Evolutionary conservation across 768 basidiomycete species (phyloP).

Genomic region (Naematelia aurantialba): DNA sequence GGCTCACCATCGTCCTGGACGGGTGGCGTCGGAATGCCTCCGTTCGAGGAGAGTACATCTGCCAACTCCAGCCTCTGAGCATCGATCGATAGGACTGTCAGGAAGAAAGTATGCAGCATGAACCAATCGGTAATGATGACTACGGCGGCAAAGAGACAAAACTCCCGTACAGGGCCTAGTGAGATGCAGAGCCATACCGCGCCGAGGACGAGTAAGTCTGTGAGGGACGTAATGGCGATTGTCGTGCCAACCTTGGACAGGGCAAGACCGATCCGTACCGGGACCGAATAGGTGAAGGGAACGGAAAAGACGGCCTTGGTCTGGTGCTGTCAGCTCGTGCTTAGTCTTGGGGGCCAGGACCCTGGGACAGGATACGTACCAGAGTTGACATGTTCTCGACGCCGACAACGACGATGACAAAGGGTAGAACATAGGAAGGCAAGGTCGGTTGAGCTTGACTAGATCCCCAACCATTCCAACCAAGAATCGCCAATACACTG

Average conservation of each 20-base stretch:
- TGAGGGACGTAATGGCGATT: conserved; percentile 85
- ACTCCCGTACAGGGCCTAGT: conserved; percentile 77
- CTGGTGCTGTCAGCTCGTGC: conserved; percentile 11
- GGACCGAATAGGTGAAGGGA: conserved; percentile 52
- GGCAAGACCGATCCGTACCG: conserved; percentile 84
- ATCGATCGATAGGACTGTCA: conserved; percentile 88
- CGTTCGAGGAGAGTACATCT: conserved; percentile 57
- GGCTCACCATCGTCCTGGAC: conserved; percentile 2
- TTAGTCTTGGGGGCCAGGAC: not conserved
- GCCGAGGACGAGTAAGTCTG: conserved; percentile 76
- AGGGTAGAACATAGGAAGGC: conserved; percentile 66
- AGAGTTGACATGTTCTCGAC: conserved; percentile 97
- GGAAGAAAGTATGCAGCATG: conserved; percentile 90
- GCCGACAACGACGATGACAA: conserved; percentile 90
- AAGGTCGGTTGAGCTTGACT: conserved; percentile 23
- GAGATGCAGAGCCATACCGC: conserved; percentile 68
- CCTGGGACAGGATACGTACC: conserved; percentile 53
- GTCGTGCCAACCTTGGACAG: conserved; percentile 83
- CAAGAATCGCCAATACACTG: conserved; percentile 84
- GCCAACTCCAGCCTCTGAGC: conserved; percentile 87
- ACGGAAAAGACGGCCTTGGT: conserved; percentile 39
- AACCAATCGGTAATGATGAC: conserved; percentile 97
- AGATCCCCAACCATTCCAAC: conserved; percentile 54
- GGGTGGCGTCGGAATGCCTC: not conserved
- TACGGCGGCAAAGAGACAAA: conserved; percentile 88